Percentiles rank a stretch among this genome's conserved stretches.
Conservation (phyloP, 257 asterid genomes). For the Ehretia macrophylla region DNA sequence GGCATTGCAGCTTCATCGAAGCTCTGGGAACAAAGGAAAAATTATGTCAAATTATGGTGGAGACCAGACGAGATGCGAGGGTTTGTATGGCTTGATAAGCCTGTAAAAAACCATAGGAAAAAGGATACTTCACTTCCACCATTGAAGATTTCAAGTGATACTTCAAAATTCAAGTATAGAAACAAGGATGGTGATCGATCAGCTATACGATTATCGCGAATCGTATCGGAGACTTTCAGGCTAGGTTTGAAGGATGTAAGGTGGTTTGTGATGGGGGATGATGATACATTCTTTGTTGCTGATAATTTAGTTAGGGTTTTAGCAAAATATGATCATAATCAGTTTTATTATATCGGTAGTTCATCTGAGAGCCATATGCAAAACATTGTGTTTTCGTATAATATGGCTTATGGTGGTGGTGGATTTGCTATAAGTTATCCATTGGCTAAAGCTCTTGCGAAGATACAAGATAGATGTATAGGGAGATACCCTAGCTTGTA, state of each 20-base stretch:
- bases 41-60: slow-evolving; percentile 81
- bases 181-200: slow-evolving; percentile 71
- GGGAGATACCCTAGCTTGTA: slow-evolving; percentile 78
- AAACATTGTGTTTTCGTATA: slow-evolving; percentile 67
- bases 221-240: slow-evolving; percentile 70
- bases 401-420: slow-evolving; percentile 95
- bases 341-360: slow-evolving; percentile 81
- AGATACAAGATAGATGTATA: slow-evolving; percentile 76
- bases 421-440: slow-evolving; percentile 94
- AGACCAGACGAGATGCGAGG: slow-evolving; percentile 54
- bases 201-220: slow-evolving; percentile 72
- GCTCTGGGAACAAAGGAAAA: slow-evolving; percentile 60
- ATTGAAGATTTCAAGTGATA: slow-evolving; percentile 55
- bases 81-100: slow-evolving; percentile 64
- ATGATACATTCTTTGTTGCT: slow-evolving; percentile 72
- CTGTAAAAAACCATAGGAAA: slow-evolving; percentile 22
- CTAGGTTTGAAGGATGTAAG: slow-evolving; percentile 49
- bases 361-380: slow-evolving; percentile 84
- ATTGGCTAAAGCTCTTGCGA: slow-evolving; percentile 66
- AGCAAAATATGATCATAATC: slow-evolving; percentile 73
- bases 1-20: slow-evolving; percentile 86
- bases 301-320: slow-evolving; percentile 74
- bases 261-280: slow-evolving; percentile 97
- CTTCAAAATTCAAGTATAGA: slow-evolving; percentile 49
- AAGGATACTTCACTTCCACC: slow-evolving; percentile 41